A percentile compares a stretch with the other conserved stretches of the same genome.
Evolutionary conservation across 2,329 filamentous ascomycete species (phyloP).

Genomic region (Paecilomyces sp.): DNA sequence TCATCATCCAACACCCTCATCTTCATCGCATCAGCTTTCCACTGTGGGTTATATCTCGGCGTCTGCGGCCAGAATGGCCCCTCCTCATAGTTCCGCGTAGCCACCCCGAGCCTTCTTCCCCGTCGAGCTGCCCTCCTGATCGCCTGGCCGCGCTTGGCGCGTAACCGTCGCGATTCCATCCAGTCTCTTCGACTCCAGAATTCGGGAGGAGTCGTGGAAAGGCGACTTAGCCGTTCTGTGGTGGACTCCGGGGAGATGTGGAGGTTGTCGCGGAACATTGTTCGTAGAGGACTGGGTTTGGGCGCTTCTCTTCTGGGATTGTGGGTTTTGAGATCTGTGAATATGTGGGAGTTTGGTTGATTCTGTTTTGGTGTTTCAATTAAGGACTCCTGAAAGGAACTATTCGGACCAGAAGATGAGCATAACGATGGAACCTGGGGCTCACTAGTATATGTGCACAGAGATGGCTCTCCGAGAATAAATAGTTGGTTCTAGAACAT

Average conservation of each 20-base stretch:
- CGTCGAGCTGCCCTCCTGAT: neutral
- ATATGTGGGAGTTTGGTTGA: neutral
- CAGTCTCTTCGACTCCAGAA: constrained; percentile 9
- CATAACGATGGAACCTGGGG: neutral
- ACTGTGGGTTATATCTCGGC: neutral
- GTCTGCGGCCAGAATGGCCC: constrained; percentile 9
- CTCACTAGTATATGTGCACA: no score
- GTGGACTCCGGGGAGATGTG: neutral
- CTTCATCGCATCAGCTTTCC: neutral
- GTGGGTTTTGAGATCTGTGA: neutral
- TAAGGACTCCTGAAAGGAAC: neutral
- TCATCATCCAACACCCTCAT: neutral
- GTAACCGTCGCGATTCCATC: constrained; percentile 8
- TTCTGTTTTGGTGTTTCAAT: neutral
- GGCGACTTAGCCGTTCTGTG: neutral
- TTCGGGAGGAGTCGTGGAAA: constrained; percentile 7
- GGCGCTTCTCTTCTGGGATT: neutral
- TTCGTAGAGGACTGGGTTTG: neutral
- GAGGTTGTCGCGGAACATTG: neutral
- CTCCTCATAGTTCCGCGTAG: constrained; percentile 2
- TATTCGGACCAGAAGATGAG: neutral
- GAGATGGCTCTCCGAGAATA: no score
- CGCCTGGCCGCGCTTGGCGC: neutral
- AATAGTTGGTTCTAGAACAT: neutral
- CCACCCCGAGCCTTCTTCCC: neutral